These are phyloP conservation scores for Solanum paucissectum DNA, from an alignment of 257 asterid species.

Conservation along the genomic window DNA sequence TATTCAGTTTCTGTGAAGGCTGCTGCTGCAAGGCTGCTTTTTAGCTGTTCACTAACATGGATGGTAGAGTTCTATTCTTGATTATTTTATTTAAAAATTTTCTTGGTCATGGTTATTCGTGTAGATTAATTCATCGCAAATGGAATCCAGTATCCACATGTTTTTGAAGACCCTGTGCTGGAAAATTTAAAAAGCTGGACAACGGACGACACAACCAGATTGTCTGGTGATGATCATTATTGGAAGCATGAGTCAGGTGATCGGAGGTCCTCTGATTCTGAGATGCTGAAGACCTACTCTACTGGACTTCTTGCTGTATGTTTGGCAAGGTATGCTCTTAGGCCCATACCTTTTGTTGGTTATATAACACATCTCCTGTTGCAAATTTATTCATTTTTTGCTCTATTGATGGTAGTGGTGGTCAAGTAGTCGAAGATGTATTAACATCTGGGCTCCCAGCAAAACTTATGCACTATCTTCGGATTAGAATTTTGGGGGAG, in stretches of 20 bases:
- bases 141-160: slow-evolving; percentile 84
- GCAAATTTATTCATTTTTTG: background rate
- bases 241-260: slow-evolving; percentile 61
- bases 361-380: background rate
- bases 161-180: slow-evolving; percentile 78
- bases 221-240: slow-evolving; percentile 47
- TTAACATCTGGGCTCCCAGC: slow-evolving; percentile 87
- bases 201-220: slow-evolving; percentile 58
- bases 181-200: slow-evolving; percentile 81
- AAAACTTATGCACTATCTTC: slow-evolving; percentile 80
- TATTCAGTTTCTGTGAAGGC: slow-evolving; percentile 67
- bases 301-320: slow-evolving; percentile 92
- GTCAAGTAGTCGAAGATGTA: slow-evolving; percentile 91
- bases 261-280: slow-evolving; percentile 55
- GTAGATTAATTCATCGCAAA: slow-evolving; percentile 10
- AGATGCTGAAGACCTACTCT: slow-evolving; percentile 74
- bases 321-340: slow-evolving; percentile 48
- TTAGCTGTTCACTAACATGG: slow-evolving; percentile 87
- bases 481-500: slow-evolving; percentile 70
- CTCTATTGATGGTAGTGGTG: slow-evolving; percentile 45
- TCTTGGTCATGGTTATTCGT: slow-evolving; percentile 7
- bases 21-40: slow-evolving; percentile 81
- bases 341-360: background rate
- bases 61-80: slow-evolving; percentile 38
- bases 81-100: background rate